Percentiles rank a stretch among this genome's conserved stretches.
Evolutionary conservation across 2,329 filamentous ascomycete species (phyloP).

Genomic region (Apiospora marii): DNA sequence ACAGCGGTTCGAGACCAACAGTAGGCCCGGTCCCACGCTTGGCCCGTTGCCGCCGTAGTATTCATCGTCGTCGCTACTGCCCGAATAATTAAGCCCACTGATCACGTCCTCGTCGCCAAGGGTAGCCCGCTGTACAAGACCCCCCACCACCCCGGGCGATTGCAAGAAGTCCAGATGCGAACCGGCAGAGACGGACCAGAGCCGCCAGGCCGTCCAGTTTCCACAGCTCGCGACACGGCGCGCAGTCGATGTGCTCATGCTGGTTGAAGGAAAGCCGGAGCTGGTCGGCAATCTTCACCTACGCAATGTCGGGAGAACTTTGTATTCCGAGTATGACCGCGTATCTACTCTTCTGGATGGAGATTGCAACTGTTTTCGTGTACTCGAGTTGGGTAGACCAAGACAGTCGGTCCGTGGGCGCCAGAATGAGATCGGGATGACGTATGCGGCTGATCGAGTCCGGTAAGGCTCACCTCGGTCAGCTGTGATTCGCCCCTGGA

Average conservation of each 20-base stretch:
- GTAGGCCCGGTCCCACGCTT: not conserved
- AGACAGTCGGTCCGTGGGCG: too few species aligned
- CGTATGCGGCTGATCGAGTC: too few species aligned
- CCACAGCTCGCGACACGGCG: not conserved
- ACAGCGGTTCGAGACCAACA: not conserved
- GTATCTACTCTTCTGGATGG: too few species aligned
- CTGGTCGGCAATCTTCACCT: not conserved
- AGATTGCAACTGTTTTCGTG: too few species aligned
- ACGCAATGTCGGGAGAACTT: not conserved
- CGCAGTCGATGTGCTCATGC: not conserved
- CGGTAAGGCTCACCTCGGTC: too few species aligned
- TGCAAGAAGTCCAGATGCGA: not conserved
- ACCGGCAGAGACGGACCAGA: not conserved
- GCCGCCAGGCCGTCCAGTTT: not conserved
- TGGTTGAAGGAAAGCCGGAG: not conserved
- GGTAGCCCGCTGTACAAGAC: not conserved
- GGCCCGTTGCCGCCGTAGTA: not conserved
- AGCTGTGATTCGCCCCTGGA: too few species aligned
- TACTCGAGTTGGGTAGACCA: too few species aligned
- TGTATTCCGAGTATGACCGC: too few species aligned
- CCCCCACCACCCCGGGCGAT: not conserved
- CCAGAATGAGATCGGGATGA: too few species aligned
- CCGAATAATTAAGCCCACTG: not conserved
- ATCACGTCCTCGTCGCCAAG: not conserved
- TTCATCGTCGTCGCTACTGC: not conserved